Conservation (phyloP, 192 early-diverging fungal species). For the Gryganskiella cystojenkinii region DNA sequence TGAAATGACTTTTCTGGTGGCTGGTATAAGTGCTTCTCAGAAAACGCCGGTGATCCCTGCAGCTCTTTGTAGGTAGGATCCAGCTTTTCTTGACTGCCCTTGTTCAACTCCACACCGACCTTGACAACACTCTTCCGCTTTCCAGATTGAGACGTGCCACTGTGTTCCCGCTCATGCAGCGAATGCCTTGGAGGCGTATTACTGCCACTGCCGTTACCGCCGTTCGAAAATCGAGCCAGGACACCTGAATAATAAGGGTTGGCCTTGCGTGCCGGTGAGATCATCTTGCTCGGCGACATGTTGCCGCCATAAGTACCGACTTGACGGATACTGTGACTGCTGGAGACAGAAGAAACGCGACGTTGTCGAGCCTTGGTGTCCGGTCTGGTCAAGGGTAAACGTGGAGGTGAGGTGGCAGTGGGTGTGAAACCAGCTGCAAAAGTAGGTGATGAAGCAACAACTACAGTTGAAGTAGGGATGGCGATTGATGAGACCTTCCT, state of each 20-base stretch:
- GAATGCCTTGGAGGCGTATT: constrained; percentile 26
- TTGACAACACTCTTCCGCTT: constrained; percentile 22
- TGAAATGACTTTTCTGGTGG: no score
- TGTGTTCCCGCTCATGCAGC: constrained; percentile 31
- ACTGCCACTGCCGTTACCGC: no score
- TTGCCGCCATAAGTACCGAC: constrained; percentile 37
- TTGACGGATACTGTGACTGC: constrained; percentile 50
- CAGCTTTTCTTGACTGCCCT: constrained; percentile 27
- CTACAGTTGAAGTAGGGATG: not conserved
- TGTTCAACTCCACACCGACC: constrained; percentile 25
- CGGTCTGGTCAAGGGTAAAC: constrained; percentile 8
- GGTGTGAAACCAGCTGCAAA: constrained; percentile 18
- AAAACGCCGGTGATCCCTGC: no score
- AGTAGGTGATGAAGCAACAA: constrained; percentile 1
- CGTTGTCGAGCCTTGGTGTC: constrained; percentile 38
- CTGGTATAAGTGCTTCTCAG: no score
- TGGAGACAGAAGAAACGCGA: constrained; percentile 47
- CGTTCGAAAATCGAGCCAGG: constrained; percentile 39
- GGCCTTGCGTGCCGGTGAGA: constrained; percentile 43
- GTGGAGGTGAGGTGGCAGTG: constrained; percentile 8
- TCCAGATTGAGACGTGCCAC: constrained; percentile 10
- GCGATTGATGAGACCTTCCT: not conserved
- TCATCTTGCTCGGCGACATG: constrained; percentile 29
- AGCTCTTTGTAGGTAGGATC: not conserved
- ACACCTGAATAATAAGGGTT: constrained; percentile 47